These are phyloP conservation scores for Ulmus americana DNA, from an alignment of 331 rosid genomes.

Conservation along the genomic window DNA sequence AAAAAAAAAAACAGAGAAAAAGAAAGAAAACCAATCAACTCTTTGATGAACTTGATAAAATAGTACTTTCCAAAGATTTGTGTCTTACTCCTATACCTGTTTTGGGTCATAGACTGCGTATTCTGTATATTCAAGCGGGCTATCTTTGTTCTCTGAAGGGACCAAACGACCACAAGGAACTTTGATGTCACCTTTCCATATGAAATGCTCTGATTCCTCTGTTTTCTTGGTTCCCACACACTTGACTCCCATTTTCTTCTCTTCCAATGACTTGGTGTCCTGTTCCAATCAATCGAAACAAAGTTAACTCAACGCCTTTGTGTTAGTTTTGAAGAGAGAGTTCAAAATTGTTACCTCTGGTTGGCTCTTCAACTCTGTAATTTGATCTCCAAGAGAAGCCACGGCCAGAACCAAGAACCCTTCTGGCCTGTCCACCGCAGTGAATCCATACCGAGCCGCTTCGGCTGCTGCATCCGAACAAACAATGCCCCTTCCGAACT, in stretches of 20 bases:
- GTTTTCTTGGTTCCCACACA: constrained; percentile 69
- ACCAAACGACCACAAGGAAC: constrained; percentile 70
- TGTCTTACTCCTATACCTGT: constrained; percentile 35
- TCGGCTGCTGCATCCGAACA: constrained; percentile 81
- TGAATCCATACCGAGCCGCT: constrained; percentile 73
- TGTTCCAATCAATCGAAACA: constrained; percentile 15
- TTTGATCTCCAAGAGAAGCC: constrained; percentile 64
- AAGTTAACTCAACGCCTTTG: too few species aligned
- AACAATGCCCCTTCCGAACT: constrained; percentile 73
- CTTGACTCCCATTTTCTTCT: constrained; percentile 58
- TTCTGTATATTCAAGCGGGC: constrained; percentile 65
- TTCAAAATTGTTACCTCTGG: constrained; percentile 40
- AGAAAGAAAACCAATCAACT: not conserved
- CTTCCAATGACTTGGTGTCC: constrained; percentile 59
- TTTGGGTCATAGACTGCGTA: constrained; percentile 72
- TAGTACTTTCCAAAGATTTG: not conserved
- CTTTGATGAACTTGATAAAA: not conserved
- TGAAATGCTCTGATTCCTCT: constrained; percentile 63
- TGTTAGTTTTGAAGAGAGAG: not conserved
- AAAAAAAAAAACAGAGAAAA: not conserved
- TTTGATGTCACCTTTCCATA: constrained; percentile 75
- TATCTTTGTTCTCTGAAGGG: constrained; percentile 55
- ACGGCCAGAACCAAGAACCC: constrained; percentile 79
- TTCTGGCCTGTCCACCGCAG: constrained; percentile 79
- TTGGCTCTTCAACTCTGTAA: constrained; percentile 32